A percentile compares a stretch with the other conserved stretches of the same genome.
These are phyloP conservation scores for Oryza officinalis DNA, from an alignment of 176 grass and related monocot species.

Conservation along the genomic window DNA sequence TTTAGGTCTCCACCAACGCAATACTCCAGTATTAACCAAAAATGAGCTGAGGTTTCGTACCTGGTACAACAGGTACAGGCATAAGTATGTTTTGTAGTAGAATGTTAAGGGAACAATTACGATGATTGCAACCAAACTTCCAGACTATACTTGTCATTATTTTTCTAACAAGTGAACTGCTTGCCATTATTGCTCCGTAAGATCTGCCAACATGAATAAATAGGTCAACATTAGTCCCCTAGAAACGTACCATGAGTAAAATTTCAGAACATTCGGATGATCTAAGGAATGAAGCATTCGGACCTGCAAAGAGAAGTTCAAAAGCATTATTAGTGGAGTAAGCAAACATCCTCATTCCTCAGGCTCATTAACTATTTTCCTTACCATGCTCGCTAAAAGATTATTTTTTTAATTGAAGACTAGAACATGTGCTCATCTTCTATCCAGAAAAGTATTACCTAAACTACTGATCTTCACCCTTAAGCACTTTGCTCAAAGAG, in stretches of 20 bases:
- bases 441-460: neutral
- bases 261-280: slow-evolving; percentile 87
- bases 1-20: slow-evolving; percentile 89
- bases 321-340: slow-evolving; percentile 23
- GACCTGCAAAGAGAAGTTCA: slow-evolving; percentile 57
- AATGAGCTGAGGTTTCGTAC: slow-evolving; percentile 95
- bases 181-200: neutral
- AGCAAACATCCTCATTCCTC: neutral
- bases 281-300: slow-evolving; percentile 88
- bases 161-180: neutral
- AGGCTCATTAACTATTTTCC: neutral
- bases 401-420: neutral
- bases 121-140: slow-evolving; percentile 25
- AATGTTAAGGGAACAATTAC: slow-evolving; percentile 15
- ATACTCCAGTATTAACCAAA: slow-evolving; percentile 94
- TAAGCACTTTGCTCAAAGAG: neutral
- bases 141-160: slow-evolving; percentile 5
- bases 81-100: slow-evolving; percentile 23
- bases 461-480: neutral
- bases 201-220: slow-evolving; percentile 14
- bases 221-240: neutral
- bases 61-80: slow-evolving; percentile 35
- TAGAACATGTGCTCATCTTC: neutral
- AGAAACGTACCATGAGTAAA: slow-evolving; percentile 75
- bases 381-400: slow-evolving; percentile 10